Base-by-base conservation (phyloP, 768 basidiomycete genomes). In the Suillus fuscotomentosus region DNA sequence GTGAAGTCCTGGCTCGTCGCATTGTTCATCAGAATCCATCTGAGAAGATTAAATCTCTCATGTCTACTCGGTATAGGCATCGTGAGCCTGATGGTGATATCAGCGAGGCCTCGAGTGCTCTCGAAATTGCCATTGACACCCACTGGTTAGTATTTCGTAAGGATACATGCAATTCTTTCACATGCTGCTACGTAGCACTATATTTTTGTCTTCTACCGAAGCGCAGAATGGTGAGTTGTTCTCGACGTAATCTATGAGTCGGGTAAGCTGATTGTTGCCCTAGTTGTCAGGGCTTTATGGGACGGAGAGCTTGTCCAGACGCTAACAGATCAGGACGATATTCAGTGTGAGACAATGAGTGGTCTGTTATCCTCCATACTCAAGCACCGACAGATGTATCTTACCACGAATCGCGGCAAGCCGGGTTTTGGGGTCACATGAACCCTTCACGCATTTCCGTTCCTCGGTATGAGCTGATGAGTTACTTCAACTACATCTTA, bases 121-220 rank as follows among this genome's bases (percentile, higher is more conserved):
- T 97, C 50, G 96, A 98, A 74, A 79, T 89, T 74, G 95, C 96
- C n/a, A 92, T 97, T 66, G 96, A 98, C 75, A 86, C 92, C 61
- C 87, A 94, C 69, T 94, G 94, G 93, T 94, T 67, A 45, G 71
- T 62, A 51, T 63, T 56, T 53, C 17, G 11, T 10, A 51, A 10
- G 22, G n/a, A 38, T 55, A 2, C 48, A 14, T 36, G 38, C 17
- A 20, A 64, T 64, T 22, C 20, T 62, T 31, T 66, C 13, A 62
- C 56, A 61, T 53, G 60, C 41, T 22, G 27, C 27, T 11, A 17
- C 62, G 7, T 60, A 94, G 92, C 68, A 84, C 87, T 7, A 91
- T 92, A 69, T 95, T 96, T 73, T 75, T 96, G 48, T 94, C 94
- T 11, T 95, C 93, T 0, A 87, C 74, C 56, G 94, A 95, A 77